phyloP scores from a whole-genome alignment of 306 rosid genomes.

The Prunus armeniaca region DNA sequence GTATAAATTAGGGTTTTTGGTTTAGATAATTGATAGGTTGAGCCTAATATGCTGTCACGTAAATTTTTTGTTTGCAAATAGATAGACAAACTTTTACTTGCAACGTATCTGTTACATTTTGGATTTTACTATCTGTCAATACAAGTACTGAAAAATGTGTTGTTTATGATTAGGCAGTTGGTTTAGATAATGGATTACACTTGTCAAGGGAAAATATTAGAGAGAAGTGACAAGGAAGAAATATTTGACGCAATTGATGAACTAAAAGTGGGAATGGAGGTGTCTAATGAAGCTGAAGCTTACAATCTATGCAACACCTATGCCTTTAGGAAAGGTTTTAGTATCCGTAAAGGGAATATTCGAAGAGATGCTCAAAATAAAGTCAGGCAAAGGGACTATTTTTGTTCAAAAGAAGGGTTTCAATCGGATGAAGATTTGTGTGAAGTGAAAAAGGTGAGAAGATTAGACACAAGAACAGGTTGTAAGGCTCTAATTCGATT shows the following conservation, averaged over 20 bases:
- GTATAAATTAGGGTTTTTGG: background rate
- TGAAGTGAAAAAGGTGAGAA: slow-evolving; percentile 2
- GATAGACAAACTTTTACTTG: background rate
- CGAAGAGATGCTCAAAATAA: slow-evolving; percentile 9
- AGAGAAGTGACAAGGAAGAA: background rate
- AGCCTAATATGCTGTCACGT: background rate
- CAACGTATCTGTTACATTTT: background rate
- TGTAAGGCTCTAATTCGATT: slow-evolving; percentile 13
- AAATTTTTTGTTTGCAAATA: background rate
- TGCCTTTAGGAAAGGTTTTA: slow-evolving; percentile 5
- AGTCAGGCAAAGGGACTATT: background rate
- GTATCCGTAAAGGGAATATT: slow-evolving; percentile 9
- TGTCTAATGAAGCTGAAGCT: background rate
- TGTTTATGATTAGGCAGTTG: background rate
- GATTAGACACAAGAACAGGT: slow-evolving; percentile 3
- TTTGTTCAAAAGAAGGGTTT: slow-evolving; percentile 19
- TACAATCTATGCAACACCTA: slow-evolving; percentile 1
- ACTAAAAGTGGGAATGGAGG: slow-evolving; percentile 6
- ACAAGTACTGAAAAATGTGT: background rate
- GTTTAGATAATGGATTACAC: background rate
- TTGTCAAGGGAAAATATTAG: background rate
- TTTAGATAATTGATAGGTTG: background rate
- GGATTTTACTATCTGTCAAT: background rate
- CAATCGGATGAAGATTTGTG: slow-evolving; percentile 5
- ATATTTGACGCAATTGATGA: background rate